Conservation (phyloP, 148 eudicot genomes). For the Oxyria digyna region DNA sequence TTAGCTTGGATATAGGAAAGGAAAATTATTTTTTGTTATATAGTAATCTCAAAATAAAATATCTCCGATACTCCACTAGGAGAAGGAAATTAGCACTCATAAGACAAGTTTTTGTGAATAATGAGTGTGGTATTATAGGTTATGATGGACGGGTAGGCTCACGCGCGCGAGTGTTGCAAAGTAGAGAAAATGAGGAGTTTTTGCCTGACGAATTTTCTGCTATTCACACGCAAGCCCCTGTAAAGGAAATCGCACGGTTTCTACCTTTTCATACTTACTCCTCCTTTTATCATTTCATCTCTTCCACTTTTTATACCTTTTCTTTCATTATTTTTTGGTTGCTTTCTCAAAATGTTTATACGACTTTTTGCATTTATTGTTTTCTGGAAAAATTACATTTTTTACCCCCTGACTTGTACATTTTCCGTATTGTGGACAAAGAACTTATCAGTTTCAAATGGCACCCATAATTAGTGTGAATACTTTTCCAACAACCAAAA, state of each 20-base stretch:
- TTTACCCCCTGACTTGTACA: background rate
- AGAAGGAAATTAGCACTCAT: no score
- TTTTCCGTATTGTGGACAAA: background rate
- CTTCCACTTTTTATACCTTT: background rate
- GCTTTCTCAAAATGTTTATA: background rate
- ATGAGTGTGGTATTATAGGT: no score
- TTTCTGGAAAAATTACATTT: background rate
- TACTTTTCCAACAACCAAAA: no score
- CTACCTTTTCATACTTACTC: slow-evolving; percentile 10
- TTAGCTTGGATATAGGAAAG: no score
- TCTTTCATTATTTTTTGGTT: background rate
- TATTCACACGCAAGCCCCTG: slow-evolving; percentile 1
- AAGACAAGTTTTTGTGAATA: no score
- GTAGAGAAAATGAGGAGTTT: background rate
- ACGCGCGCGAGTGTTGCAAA: background rate
- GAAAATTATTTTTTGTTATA: no score
- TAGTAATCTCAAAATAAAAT: no score
- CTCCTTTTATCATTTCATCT: slow-evolving; percentile 1
- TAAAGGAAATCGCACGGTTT: slow-evolving; percentile 2
- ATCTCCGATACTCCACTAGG: no score
- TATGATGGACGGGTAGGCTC: no score
- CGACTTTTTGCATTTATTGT: background rate
- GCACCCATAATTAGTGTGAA: background rate
- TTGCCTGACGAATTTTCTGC: background rate
- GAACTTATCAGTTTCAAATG: no score